Evolutionary conservation across 345 rosid species (phyloP).

Genomic region (Aurinia saxatilis): DNA sequence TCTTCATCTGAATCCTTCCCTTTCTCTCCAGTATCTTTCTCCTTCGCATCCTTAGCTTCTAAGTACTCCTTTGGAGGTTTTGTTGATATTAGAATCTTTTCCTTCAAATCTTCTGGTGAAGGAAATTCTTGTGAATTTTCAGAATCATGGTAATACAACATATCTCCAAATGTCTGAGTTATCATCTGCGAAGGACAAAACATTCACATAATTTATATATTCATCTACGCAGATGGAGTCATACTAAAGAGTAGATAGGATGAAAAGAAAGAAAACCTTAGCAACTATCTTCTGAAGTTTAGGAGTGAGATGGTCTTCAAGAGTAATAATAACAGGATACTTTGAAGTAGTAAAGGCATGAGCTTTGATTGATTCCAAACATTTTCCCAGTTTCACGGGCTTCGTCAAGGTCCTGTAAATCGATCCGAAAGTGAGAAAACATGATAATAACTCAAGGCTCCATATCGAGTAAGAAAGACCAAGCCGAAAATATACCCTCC

Average conservation of each 20-base stretch:
- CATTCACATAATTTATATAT: not conserved
- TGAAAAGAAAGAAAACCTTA: constrained; percentile 2
- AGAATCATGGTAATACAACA: constrained; percentile 40
- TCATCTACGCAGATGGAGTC: not conserved
- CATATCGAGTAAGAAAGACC: not conserved
- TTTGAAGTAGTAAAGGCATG: constrained; percentile 60
- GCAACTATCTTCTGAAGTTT: constrained; percentile 73
- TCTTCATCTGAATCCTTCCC: constrained; percentile 44
- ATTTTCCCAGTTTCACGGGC: constrained; percentile 58
- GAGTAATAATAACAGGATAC: constrained; percentile 66
- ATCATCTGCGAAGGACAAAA: constrained; percentile 38
- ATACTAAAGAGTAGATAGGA: not conserved
- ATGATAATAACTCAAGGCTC: not conserved
- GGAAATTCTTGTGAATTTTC: constrained; percentile 42
- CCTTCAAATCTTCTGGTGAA: constrained; percentile 52
- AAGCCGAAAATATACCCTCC: constrained; percentile 52
- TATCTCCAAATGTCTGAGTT: constrained; percentile 43
- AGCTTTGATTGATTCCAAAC: constrained; percentile 60
- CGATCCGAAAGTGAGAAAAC: constrained; percentile 5
- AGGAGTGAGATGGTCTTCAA: constrained; percentile 74
- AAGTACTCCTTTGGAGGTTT: constrained; percentile 57
- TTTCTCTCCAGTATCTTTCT: constrained; percentile 30
- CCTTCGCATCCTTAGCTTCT: constrained; percentile 30
- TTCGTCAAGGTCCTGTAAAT: constrained; percentile 71
- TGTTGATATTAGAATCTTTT: constrained; percentile 50